phyloP scores from a whole-genome alignment of 805 yeast species.

The Citeromyces nyonsensis region DNA sequence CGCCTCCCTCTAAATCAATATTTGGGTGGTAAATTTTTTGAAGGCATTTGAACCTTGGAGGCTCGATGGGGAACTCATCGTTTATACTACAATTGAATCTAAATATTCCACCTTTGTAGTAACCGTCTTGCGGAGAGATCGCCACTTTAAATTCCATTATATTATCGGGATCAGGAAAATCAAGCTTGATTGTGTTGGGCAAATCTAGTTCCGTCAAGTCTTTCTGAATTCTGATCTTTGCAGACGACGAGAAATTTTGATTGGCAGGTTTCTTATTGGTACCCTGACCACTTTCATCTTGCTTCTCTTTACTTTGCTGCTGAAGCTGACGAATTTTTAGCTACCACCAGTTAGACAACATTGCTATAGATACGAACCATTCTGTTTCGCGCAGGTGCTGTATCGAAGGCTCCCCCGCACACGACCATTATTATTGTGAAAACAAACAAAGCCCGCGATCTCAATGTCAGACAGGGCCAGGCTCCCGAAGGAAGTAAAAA shows the following conservation, averaged over 20 bases:
- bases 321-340: slow-evolving; percentile 15
- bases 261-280: not conserved
- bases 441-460: too few species aligned
- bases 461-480: too few species aligned
- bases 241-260: slow-evolving; percentile 6
- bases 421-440: too few species aligned
- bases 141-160: slow-evolving; percentile 45
- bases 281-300: not conserved
- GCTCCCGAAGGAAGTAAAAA: too few species aligned
- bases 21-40: slow-evolving; percentile 85
- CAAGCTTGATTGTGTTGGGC: slow-evolving; percentile 38
- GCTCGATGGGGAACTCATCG: slow-evolving; percentile 77
- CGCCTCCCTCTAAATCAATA: slow-evolving; percentile 80
- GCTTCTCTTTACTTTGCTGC: slow-evolving; percentile 8
- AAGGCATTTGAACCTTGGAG: slow-evolving; percentile 69
- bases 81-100: slow-evolving; percentile 49
- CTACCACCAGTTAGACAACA: slow-evolving; percentile 4
- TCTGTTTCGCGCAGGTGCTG: too few species aligned
- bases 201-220: slow-evolving; percentile 57
- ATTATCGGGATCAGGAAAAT: slow-evolving; percentile 34
- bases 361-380: too few species aligned
- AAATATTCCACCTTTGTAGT: slow-evolving; percentile 56
- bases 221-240: slow-evolving; percentile 64
- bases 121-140: slow-evolving; percentile 59
- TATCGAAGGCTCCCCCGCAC: too few species aligned